These are phyloP conservation scores for Aspergillus viridinutans DNA, from an alignment of 2,329 filamentous ascomycete genomes.

Conservation along the genomic window DNA sequence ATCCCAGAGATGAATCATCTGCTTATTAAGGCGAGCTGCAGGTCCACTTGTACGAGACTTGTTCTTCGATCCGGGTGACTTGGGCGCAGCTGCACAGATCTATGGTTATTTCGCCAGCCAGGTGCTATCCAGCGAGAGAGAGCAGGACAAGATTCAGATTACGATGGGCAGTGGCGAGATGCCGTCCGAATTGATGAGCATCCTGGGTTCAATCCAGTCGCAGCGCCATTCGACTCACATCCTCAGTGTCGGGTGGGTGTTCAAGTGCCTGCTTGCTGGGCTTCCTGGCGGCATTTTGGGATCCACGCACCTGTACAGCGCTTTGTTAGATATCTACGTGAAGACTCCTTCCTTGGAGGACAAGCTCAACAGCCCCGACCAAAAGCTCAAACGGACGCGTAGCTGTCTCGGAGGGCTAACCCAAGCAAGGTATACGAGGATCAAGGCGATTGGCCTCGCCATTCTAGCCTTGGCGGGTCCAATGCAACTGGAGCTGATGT, in stretches of 20 bases:
- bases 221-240: conserved; percentile 18
- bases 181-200: conserved; percentile 21
- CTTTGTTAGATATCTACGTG: conserved; percentile 27
- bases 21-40: conserved; percentile 11
- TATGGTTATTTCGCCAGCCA: conserved; percentile 41
- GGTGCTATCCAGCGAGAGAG: conserved; percentile 34
- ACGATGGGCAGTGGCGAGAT: conserved; percentile 32
- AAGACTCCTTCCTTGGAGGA: conserved; percentile 13
- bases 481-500: conserved; percentile 39
- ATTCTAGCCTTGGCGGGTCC: conserved; percentile 34
- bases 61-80: conserved; percentile 34
- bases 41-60: conserved; percentile 27
- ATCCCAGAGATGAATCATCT: not conserved
- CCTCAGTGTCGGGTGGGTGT: conserved; percentile 32
- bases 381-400: conserved; percentile 6
- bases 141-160: conserved; percentile 29
- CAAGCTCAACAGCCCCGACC: not conserved
- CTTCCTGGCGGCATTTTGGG: conserved; percentile 39
- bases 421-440: conserved; percentile 18
- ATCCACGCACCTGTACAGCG: conserved; percentile 29
- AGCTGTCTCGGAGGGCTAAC: conserved; percentile 20
- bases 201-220: conserved; percentile 7
- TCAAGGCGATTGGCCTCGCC: conserved; percentile 35
- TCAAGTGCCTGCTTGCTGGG: conserved; percentile 34
- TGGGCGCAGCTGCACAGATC: conserved; percentile 29